phyloP scores from a whole-genome alignment of 2,329 filamentous ascomycete species.

The Sporothrix luriei region DNA sequence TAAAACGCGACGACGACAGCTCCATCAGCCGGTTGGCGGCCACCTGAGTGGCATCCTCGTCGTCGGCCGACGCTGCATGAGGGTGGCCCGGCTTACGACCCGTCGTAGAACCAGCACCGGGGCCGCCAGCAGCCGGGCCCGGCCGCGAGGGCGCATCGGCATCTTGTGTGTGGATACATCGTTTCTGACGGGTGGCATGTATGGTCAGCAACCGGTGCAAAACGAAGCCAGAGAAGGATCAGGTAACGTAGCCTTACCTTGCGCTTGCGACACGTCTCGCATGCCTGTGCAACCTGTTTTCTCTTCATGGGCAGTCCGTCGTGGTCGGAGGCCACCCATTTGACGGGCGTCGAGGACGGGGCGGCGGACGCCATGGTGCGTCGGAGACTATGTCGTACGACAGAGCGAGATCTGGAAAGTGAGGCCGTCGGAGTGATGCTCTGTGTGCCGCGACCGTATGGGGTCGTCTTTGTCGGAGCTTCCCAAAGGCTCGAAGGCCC shows the following conservation, averaged over 20 bases:
- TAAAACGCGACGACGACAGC: constrained; percentile 52
- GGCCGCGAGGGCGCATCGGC: neutral
- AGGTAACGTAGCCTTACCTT: constrained; percentile 49
- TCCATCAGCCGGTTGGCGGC: constrained; percentile 41
- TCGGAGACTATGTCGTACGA: neutral
- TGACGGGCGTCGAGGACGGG: constrained; percentile 45
- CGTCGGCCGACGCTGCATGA: constrained; percentile 8
- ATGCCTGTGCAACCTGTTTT: constrained; percentile 62
- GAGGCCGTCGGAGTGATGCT: neutral
- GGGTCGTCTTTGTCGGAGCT: constrained; percentile 21
- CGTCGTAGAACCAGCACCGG: neutral
- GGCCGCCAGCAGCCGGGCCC: neutral
- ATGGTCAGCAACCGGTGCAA: neutral
- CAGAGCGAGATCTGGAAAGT: neutral
- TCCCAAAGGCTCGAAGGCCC: constrained; percentile 13
- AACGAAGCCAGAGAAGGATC: neutral
- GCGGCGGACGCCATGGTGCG: constrained; percentile 22
- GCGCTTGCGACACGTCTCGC: constrained; percentile 56
- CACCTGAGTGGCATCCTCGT: constrained; percentile 37
- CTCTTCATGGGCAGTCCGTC: constrained; percentile 60
- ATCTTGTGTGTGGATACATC: constrained; percentile 49
- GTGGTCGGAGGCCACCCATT: constrained; percentile 60
- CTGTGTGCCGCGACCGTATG: no score
- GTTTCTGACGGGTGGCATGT: constrained; percentile 40
- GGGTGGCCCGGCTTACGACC: constrained; percentile 17